These are phyloP conservation scores for Crithidia thermophila DNA, from an alignment of 208 protist species.

Conservation along the genomic window DNA sequence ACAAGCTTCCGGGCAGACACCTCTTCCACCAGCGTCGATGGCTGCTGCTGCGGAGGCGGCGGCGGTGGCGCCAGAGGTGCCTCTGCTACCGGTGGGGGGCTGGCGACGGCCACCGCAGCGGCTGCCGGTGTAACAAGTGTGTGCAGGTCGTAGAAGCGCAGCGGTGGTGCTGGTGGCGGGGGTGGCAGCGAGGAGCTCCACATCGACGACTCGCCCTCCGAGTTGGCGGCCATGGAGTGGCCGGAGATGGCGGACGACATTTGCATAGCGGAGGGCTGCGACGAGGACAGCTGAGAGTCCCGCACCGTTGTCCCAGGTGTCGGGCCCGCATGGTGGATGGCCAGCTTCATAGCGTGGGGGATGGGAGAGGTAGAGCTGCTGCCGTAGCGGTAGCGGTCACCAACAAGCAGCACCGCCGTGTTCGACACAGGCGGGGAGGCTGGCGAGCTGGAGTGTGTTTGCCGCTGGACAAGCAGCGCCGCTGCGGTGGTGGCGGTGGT, in stretches of 20 bases:
- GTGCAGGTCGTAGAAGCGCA: constrained; percentile 7
- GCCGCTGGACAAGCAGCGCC: not conserved
- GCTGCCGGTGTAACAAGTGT: too few relatives aligned
- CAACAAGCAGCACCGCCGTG: not conserved
- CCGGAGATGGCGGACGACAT: not conserved
- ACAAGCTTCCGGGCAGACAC: too few relatives aligned
- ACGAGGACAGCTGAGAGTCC: not conserved
- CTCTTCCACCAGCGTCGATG: too few relatives aligned
- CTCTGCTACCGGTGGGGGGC: too few relatives aligned
- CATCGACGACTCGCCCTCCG: not conserved
- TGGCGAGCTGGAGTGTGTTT: not conserved
- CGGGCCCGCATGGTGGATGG: too few relatives aligned
- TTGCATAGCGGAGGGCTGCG: not conserved
- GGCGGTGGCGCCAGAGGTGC: too few relatives aligned
- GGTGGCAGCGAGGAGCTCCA: constrained; percentile 17
- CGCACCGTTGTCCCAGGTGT: not conserved
- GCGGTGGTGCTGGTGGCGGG: constrained; percentile 6
- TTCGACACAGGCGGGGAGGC: not conserved
- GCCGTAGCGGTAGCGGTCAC: constrained; percentile 12
- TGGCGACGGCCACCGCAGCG: too few relatives aligned
- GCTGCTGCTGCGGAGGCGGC: too few relatives aligned
- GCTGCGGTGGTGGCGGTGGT: too few relatives aligned
- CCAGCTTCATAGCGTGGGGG: not conserved
- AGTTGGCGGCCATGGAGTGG: constrained; percentile 5
- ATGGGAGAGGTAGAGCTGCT: not conserved